These are phyloP conservation scores for Acanthamoeba healyi DNA, from an alignment of 208 protist genomes.

Conservation along the genomic window DNA sequence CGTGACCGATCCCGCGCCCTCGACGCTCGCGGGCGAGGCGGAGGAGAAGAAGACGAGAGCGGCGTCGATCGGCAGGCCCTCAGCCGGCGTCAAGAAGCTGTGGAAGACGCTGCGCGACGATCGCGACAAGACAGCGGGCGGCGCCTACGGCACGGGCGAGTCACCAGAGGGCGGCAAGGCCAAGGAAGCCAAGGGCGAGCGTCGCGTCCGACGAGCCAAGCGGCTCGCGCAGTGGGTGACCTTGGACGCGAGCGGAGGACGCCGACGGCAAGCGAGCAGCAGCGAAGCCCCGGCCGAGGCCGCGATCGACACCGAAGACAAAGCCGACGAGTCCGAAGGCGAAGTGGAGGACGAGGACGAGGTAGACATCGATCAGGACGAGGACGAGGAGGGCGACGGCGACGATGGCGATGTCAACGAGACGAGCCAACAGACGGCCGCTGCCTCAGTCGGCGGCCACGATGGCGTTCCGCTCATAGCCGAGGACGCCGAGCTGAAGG, in stretches of 20 bases:
- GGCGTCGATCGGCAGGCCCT: too few relatives aligned
- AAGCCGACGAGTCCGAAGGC: too few relatives aligned
- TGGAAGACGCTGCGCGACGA: slow-evolving; percentile 1
- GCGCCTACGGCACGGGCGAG: not conserved
- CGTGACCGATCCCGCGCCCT: not conserved
- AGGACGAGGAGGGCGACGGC: not conserved
- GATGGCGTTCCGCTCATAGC: not conserved
- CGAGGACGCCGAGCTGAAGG: not conserved
- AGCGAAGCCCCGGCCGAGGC: too few relatives aligned
- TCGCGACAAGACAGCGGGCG: too few relatives aligned
- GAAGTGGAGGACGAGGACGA: not conserved
- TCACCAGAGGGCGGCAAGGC: not conserved
- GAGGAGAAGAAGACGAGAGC: not conserved
- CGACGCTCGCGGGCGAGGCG: not conserved
- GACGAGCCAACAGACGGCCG: not conserved
- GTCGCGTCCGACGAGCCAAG: not conserved
- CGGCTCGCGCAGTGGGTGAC: not conserved
- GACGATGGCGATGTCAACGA: not conserved
- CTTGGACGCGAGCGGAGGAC: too few relatives aligned
- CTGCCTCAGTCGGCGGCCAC: too few relatives aligned
- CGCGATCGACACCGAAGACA: too few relatives aligned
- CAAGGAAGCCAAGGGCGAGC: not conserved
- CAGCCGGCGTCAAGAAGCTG: slow-evolving; percentile 14
- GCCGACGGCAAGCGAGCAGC: too few relatives aligned
- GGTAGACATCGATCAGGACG: not conserved